phyloP scores from a whole-genome alignment of 2,329 filamentous ascomycete species.

The Verticillium dahliae region DNA sequence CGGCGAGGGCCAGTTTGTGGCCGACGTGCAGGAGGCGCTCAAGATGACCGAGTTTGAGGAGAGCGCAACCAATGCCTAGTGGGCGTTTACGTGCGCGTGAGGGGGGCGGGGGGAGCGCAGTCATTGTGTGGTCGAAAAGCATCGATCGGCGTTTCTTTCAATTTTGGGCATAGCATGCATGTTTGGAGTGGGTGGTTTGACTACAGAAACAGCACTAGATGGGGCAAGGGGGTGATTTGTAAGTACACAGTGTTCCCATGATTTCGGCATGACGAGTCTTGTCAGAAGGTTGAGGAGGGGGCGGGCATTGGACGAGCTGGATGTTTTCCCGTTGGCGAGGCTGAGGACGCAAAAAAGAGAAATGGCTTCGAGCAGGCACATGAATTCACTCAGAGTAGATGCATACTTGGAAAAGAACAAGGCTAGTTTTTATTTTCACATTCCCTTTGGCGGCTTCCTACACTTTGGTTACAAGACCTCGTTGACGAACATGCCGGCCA shows the following conservation, averaged over 20 bases:
- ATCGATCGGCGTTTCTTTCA: neutral
- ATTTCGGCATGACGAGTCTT: neutral
- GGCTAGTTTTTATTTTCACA: neutral
- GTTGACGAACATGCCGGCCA: constrained; percentile 61
- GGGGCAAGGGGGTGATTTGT: neutral
- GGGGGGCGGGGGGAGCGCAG: neutral
- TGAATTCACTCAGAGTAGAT: too few species aligned
- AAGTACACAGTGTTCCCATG: neutral
- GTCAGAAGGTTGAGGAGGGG: too few species aligned
- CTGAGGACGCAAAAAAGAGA: too few species aligned
- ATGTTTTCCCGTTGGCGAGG: too few species aligned
- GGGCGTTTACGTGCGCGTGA: neutral
- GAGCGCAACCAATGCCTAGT: constrained; percentile 20
- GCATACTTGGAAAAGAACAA: neutral
- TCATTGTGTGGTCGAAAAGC: neutral
- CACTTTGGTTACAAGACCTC: constrained; percentile 27
- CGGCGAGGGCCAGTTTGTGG: constrained; percentile 70
- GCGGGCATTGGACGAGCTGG: too few species aligned
- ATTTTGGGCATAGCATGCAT: neutral
- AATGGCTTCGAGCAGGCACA: too few species aligned
- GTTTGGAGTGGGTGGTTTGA: neutral
- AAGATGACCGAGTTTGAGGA: constrained; percentile 71
- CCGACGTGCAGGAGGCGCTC: constrained; percentile 78
- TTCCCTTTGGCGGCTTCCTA: neutral
- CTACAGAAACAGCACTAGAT: neutral